Evolutionary conservation across 768 basidiomycete genomes (phyloP), one percentile per base, ranked within the genome.

Genomic region (Pleurotus cornucopiae): DNA sequence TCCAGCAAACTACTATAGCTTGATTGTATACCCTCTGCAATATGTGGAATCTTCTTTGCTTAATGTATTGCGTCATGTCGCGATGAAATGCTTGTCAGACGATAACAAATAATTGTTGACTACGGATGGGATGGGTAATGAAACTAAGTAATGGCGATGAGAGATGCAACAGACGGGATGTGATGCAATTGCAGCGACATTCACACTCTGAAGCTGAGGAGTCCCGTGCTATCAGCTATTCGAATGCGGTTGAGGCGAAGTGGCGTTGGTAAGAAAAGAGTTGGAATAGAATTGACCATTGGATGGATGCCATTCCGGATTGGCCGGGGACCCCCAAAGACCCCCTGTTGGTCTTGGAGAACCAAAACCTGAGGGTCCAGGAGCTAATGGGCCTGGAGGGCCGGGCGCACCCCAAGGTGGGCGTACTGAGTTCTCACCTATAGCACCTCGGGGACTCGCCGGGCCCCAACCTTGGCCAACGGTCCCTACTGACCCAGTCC

Each of bases 1-100:
- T 96, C 94, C 60, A 93, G 91, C 71, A 99, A 99, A 73, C 73
- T 98, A 66, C 69, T 88, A 64, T 89, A 86, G 58, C 25, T 57
- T 25, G 38, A 53, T 23, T 16, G 30, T 53, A 40, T 41, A 39
- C 51, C 18, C 39, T 9, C 37, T 41, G 51, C 51, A 53, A 38
- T 20, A 46, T 14, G 21, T 41, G 51, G 37, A 53, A 47, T 47
- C 16, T 47, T 53, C 51, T 53, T 41, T 21, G 26, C 48, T 49
- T 49, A 53, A 41, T 53, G 51, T 39, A 53, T 53, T 53, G 51
- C 16, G 21, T 53, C 51, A 53, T 13, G 51, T 53, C 18, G 2
- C n/a, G 48, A 41, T 34, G 38, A 20, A 53, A 53, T 52, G 49
- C 37, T 51, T 51, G 49, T 51, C 26, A 37, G 41, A 37, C 37